phyloP scores from a whole-genome alignment of 305 asterid genomes.

The Stenogyne calaminthoides region DNA sequence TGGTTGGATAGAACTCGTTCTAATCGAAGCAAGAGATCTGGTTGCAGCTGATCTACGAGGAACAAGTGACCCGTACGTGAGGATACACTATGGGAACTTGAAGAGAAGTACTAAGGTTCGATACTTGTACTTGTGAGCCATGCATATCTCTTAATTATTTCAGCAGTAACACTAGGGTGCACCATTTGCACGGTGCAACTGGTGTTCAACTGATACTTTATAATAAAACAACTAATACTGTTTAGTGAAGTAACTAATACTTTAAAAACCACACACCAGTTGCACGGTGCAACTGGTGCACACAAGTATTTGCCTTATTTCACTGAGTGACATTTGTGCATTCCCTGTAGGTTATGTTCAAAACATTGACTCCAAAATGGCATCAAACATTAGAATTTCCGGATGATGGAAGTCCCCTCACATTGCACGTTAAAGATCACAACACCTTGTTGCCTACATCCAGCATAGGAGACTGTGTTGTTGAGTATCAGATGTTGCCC shows the following conservation, averaged over 20 bases:
- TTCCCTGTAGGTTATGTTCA: slow-evolving; percentile 63
- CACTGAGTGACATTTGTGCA: not conserved
- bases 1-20: slow-evolving; percentile 92
- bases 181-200: no score
- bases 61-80: slow-evolving; percentile 96
- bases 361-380: slow-evolving; percentile 87
- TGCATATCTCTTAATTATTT: no score
- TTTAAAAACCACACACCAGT: no score
- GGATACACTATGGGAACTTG: slow-evolving; percentile 86
- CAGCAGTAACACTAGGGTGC: no score
- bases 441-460: slow-evolving; percentile 79
- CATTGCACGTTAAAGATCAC: slow-evolving; percentile 85
- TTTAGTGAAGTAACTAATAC: no score
- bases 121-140: no score
- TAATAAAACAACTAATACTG: no score
- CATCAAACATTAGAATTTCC: slow-evolving; percentile 93
- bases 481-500: slow-evolving; percentile 85
- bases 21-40: slow-evolving; percentile 92
- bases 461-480: slow-evolving; percentile 82
- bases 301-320: no score
- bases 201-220: no score
- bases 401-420: slow-evolving; percentile 86
- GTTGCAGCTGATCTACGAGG: slow-evolving; percentile 98
- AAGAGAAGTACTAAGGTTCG: slow-evolving; percentile 91
- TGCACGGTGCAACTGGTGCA: no score